A percentile compares a stretch with the other conserved stretches of the same genome.
Conservation (phyloP, 2,329 filamentous ascomycete genomes). For the Talaromyces islandicus region DNA sequence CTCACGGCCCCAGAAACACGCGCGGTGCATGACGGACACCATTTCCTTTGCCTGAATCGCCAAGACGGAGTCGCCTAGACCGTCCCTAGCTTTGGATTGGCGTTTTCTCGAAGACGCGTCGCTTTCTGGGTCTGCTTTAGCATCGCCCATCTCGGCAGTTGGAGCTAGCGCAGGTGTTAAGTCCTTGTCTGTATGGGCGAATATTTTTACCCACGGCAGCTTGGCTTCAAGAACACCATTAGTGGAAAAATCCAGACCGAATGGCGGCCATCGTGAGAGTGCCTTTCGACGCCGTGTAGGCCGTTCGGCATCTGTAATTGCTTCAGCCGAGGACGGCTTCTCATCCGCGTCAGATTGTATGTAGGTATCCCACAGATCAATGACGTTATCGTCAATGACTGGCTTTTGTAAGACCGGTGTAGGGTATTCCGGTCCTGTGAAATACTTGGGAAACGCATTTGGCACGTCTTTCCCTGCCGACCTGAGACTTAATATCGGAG, state of each 20-base stretch:
- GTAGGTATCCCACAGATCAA: slow-evolving; percentile 11
- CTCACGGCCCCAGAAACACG: slow-evolving; percentile 40
- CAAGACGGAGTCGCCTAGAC: slow-evolving; percentile 20
- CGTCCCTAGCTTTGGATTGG: background rate
- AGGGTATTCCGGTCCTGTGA: slow-evolving; percentile 28
- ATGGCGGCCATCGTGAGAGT: slow-evolving; percentile 34
- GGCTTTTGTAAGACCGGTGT: slow-evolving; percentile 22
- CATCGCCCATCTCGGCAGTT: background rate
- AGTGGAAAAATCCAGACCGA: slow-evolving; percentile 28
- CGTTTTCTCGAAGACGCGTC: background rate
- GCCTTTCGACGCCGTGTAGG: slow-evolving; percentile 28
- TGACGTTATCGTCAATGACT: slow-evolving; percentile 1
- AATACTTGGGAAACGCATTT: slow-evolving; percentile 25
- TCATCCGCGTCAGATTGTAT: slow-evolving; percentile 6
- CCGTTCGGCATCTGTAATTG: slow-evolving; percentile 1
- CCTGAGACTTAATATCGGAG: slow-evolving; percentile 37
- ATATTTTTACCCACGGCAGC: slow-evolving; percentile 28
- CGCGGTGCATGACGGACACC: slow-evolving; percentile 35
- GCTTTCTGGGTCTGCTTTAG: background rate
- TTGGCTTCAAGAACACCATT: slow-evolving; percentile 21
- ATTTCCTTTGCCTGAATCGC: slow-evolving; percentile 34
- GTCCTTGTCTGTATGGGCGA: slow-evolving; percentile 9
- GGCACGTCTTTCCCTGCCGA: slow-evolving; percentile 36
- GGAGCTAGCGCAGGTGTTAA: background rate
- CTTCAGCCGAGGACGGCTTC: background rate